Evolutionary conservation across 2,329 filamentous ascomycete genomes (phyloP).

Genomic region (Esteya vermicola): DNA sequence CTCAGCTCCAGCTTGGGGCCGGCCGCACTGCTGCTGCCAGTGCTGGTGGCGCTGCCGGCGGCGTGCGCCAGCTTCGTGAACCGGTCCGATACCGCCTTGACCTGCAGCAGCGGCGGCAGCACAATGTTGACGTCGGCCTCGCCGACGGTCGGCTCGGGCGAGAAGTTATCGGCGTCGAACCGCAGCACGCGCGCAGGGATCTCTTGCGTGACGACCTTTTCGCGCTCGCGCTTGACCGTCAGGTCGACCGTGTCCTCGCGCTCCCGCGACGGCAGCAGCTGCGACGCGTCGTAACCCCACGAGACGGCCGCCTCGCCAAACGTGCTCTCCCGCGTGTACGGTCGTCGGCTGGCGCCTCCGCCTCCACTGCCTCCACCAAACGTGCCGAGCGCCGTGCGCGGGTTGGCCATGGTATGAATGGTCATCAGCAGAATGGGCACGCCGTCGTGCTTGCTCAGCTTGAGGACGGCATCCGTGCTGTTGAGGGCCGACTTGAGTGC

Average conservation of each 20-base stretch:
- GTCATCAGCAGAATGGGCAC: constrained; percentile 80
- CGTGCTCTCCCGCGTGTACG: constrained; percentile 17
- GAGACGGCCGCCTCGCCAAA: constrained; percentile 25
- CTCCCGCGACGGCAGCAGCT: neutral
- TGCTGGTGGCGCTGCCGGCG: constrained; percentile 1
- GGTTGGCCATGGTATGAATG: constrained; percentile 61
- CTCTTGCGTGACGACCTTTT: constrained; percentile 89
- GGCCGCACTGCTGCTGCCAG: constrained; percentile 1
- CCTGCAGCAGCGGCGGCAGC: constrained; percentile 69
- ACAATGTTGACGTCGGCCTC: constrained; percentile 92
- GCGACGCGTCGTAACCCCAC: constrained; percentile 11
- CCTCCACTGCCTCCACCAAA: constrained; percentile 18
- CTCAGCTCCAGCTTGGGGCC: constrained; percentile 65
- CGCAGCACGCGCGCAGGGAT: constrained; percentile 87
- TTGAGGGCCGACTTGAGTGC: constrained; percentile 82
- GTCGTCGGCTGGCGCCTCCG: constrained; percentile 16
- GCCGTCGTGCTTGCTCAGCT: constrained; percentile 85
- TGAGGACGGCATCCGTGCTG: constrained; percentile 67
- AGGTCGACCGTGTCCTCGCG: constrained; percentile 31
- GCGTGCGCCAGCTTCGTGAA: constrained; percentile 73
- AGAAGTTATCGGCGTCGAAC: constrained; percentile 70
- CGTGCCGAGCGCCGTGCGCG: constrained; percentile 18
- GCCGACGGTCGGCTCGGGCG: constrained; percentile 81
- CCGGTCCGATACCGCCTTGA: constrained; percentile 88
- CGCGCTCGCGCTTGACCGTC: constrained; percentile 53